Conservation (phyloP, 2,329 filamentous ascomycete genomes). For the Thielaviopsis punctulata region DNA sequence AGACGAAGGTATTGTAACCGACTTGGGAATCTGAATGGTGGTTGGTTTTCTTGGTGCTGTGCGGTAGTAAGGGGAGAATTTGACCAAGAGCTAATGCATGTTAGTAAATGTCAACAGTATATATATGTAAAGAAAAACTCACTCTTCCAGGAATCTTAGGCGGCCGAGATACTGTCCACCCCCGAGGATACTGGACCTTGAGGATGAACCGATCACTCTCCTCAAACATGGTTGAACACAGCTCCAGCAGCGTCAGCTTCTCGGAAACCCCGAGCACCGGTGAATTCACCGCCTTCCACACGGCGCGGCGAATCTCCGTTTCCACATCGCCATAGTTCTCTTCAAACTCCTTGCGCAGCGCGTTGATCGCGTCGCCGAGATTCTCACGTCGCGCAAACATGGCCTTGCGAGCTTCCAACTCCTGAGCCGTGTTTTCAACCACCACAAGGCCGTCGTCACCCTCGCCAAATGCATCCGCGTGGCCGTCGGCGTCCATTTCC, state of each 20-base stretch:
- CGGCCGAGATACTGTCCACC: conserved; percentile 23
- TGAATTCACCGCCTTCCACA: conserved; percentile 27
- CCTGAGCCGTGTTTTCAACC: conserved; percentile 22
- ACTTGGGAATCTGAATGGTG: conserved; percentile 1
- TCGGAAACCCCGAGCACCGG: conserved; percentile 23
- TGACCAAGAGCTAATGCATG: conserved; percentile 18
- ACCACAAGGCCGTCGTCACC: conserved; percentile 20
- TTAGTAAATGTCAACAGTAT: background rate
- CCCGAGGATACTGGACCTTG: conserved; percentile 25
- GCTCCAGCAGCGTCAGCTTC: conserved; percentile 25
- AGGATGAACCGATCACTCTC: conserved; percentile 26
- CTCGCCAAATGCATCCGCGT: conserved; percentile 18
- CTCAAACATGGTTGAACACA: conserved; percentile 31
- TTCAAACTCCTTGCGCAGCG: conserved; percentile 27
- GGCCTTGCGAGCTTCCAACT: conserved; percentile 41
- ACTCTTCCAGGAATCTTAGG: conserved; percentile 22
- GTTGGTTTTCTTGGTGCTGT: conserved; percentile 13
- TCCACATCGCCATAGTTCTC: conserved; percentile 24
- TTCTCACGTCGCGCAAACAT: conserved; percentile 50
- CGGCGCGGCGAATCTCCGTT: conserved; percentile 23
- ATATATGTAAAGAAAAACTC: conserved; percentile 13
- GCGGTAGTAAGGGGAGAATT: conserved; percentile 24
- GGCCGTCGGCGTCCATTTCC: conserved; percentile 19
- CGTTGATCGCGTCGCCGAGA: conserved; percentile 34
- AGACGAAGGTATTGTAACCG: background rate